phyloP scores from a whole-genome alignment of 106 monocot genomes.

The Amphibolis antarctica region DNA sequence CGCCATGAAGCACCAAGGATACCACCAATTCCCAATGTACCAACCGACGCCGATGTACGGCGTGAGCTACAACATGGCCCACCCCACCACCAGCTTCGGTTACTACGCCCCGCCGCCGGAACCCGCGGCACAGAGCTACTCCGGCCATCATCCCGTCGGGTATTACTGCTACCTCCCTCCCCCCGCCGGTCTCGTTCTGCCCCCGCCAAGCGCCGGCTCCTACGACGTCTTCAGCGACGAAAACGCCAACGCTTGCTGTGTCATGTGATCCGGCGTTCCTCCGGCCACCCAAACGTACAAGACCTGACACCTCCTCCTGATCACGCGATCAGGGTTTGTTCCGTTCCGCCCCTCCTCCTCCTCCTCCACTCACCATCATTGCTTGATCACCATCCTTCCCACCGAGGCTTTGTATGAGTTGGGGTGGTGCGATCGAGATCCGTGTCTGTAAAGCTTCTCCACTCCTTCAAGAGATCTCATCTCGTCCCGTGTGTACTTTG shows the following conservation, averaged over 20 bases:
- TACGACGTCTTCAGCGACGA: slow-evolving; percentile 47
- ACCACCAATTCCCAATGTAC: slow-evolving; percentile 5
- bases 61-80: slow-evolving; percentile 38
- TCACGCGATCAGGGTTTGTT: too few relatives aligned
- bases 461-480: too few relatives aligned
- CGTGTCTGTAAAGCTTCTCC: too few relatives aligned
- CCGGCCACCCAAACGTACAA: too few relatives aligned
- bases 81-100: slow-evolving; percentile 37
- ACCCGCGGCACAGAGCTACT: background rate
- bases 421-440: too few relatives aligned
- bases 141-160: slow-evolving; percentile 12
- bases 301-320: too few relatives aligned
- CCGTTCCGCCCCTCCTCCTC: too few relatives aligned
- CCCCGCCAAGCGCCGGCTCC: slow-evolving; percentile 11
- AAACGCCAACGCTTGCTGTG: slow-evolving; percentile 37
- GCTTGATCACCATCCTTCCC: too few relatives aligned
- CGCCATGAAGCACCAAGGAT: background rate
- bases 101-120: slow-evolving; percentile 22
- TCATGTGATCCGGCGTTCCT: slow-evolving; percentile 42
- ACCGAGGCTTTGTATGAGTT: too few relatives aligned
- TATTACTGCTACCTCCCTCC: background rate
- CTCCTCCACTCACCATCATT: too few relatives aligned
- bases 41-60: slow-evolving; percentile 33
- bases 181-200: background rate
- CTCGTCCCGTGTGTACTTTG: too few relatives aligned